Percentiles rank a stretch among this genome's conserved stretches.
These are phyloP conservation scores for Tetracladium maxilliforme DNA, from an alignment of 2,329 filamentous ascomycete species.

Conservation along the genomic window DNA sequence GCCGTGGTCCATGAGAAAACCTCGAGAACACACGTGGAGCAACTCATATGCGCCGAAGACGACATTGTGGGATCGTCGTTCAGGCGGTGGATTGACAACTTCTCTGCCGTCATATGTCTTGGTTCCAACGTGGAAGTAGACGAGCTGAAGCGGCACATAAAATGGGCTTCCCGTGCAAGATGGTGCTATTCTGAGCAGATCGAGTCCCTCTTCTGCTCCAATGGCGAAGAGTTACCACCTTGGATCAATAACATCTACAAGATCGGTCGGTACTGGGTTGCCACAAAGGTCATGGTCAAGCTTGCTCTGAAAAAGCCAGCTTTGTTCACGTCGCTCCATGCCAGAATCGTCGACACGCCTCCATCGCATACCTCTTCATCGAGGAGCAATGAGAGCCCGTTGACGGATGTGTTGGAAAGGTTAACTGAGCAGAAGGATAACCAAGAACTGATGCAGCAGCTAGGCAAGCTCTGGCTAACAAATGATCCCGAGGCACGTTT, in stretches of 20 bases:
- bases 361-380: neutral
- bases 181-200: slow-evolving; percentile 10
- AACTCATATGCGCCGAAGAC: too few relatives aligned
- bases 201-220: slow-evolving; percentile 4
- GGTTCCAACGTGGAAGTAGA: neutral
- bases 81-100: too few relatives aligned
- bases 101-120: too few relatives aligned
- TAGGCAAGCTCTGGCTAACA: slow-evolving; percentile 6
- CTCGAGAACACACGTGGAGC: too few relatives aligned
- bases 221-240: slow-evolving; percentile 1
- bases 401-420: slow-evolving; percentile 4
- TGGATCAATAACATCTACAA: slow-evolving; percentile 10
- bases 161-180: slow-evolving; percentile 12
- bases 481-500: slow-evolving; percentile 8
- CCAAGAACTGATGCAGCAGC: slow-evolving; percentile 4
- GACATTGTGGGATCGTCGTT: too few relatives aligned
- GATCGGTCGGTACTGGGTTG: slow-evolving; percentile 12
- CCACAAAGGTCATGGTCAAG: slow-evolving; percentile 13
- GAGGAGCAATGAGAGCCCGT: slow-evolving; percentile 3
- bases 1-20: too few relatives aligned
- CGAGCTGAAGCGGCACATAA: slow-evolving; percentile 4
- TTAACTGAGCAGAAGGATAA: slow-evolving; percentile 3
- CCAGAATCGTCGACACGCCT: slow-evolving; percentile 7
- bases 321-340: slow-evolving; percentile 9
- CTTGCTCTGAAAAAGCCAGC: slow-evolving; percentile 10